phyloP scores from a whole-genome alignment of 2,329 filamentous ascomycete species.

The Gaeumannomyces tritici region DNA sequence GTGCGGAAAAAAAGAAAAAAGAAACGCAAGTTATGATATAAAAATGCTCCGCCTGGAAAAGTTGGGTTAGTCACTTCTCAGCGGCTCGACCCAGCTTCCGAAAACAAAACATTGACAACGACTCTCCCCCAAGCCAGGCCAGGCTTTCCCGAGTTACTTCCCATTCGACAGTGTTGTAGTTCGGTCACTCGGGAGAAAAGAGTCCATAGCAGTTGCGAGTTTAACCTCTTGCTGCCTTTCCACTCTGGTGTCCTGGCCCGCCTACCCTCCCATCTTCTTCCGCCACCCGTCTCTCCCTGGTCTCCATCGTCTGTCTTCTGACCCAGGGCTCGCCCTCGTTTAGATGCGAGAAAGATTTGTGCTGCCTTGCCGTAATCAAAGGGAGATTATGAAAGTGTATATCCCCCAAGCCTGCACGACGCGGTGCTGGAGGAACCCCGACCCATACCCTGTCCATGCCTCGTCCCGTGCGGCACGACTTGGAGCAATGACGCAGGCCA shows the following conservation, averaged over 20 bases:
- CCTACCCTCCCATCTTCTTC: not conserved
- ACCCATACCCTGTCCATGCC: not conserved
- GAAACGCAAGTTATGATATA: slow-evolving; percentile 41
- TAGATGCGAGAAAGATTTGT: not conserved
- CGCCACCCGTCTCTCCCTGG: not conserved
- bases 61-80: not conserved
- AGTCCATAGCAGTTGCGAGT: not conserved
- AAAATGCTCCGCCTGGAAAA: slow-evolving; percentile 5
- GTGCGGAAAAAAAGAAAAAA: slow-evolving; percentile 18
- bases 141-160: not conserved
- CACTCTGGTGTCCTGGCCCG: not conserved
- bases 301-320: not conserved
- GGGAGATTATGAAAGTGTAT: not conserved
- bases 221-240: not conserved
- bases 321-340: not conserved
- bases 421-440: not conserved
- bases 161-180: not conserved
- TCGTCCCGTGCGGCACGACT: not conserved
- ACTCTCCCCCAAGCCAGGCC: not conserved
- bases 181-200: not conserved
- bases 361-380: not conserved
- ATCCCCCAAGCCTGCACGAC: not conserved
- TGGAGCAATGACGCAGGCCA: not conserved
- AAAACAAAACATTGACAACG: not conserved
- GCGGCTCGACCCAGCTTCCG: not conserved